These are phyloP conservation scores for Ascochyta fabae DNA, from an alignment of 2,329 filamentous ascomycete species.

Conservation along the genomic window DNA sequence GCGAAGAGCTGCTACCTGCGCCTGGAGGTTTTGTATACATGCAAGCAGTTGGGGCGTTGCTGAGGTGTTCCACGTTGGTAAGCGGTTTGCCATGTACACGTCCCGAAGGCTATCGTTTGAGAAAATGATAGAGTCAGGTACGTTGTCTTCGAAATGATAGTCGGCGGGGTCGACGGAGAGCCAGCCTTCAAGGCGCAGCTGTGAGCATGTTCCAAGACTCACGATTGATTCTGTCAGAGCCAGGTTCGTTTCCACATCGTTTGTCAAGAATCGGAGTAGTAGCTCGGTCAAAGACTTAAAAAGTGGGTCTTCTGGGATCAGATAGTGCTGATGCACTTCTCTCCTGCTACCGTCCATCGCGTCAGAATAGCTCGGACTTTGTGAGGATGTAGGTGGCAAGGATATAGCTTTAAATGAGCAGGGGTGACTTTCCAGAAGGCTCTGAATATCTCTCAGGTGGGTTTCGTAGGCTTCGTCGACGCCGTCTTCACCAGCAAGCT, in stretches of 20 bases:
- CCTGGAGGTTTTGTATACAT: constrained; percentile 51
- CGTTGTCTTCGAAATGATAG: constrained; percentile 44
- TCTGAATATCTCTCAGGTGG: constrained; percentile 73
- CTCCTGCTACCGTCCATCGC: constrained; percentile 58
- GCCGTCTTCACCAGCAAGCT: constrained; percentile 71
- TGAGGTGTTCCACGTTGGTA: constrained; percentile 46
- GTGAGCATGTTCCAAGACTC: constrained; percentile 82
- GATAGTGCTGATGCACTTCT: constrained; percentile 65
- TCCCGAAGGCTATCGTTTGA: constrained; percentile 39
- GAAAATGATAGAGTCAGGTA: constrained; percentile 31
- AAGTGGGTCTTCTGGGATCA: constrained; percentile 68
- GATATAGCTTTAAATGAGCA: constrained; percentile 74
- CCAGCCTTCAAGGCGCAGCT: constrained; percentile 90
- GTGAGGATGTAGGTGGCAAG: constrained; percentile 65
- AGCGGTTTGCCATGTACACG: constrained; percentile 45
- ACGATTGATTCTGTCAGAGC: constrained; percentile 84
- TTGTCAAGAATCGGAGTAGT: constrained; percentile 82
- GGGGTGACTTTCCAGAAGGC: constrained; percentile 72
- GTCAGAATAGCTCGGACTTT: constrained; percentile 58
- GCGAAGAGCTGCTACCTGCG: constrained; percentile 53
- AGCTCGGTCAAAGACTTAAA: constrained; percentile 62
- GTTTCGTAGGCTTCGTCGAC: constrained; percentile 76
- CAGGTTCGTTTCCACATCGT: constrained; percentile 89
- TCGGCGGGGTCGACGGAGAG: constrained; percentile 71
- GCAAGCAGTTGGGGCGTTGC: constrained; percentile 51